Percentiles rank a stretch among this genome's conserved stretches.
These are phyloP conservation scores for Acorus calamus DNA, from an alignment of 106 monocot genomes.

Conservation along the genomic window DNA sequence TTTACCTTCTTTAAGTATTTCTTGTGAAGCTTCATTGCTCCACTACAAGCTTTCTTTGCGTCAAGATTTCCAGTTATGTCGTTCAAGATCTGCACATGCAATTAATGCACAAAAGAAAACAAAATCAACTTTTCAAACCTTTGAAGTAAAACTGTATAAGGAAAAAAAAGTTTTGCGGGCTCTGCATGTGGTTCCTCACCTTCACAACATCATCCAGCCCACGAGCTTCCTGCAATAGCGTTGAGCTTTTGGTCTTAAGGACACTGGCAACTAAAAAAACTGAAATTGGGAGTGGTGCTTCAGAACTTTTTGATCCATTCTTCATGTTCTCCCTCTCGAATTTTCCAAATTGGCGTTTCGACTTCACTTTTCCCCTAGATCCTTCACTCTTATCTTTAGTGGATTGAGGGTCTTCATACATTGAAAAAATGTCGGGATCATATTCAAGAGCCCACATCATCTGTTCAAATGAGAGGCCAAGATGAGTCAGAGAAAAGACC, in stretches of 20 bases:
- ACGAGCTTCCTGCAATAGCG: slow-evolving; percentile 69
- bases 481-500: neutral
- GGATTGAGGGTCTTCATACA: slow-evolving; percentile 54
- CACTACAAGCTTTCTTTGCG: slow-evolving; percentile 29
- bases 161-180: neutral
- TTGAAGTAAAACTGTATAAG: neutral
- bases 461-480: slow-evolving; percentile 25
- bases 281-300: slow-evolving; percentile 74
- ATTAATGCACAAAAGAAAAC: neutral
- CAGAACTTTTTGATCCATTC: slow-evolving; percentile 34
- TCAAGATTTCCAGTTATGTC: slow-evolving; percentile 36
- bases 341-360: slow-evolving; percentile 72
- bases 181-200: slow-evolving; percentile 23
- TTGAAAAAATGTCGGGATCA: slow-evolving; percentile 54
- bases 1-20: slow-evolving; percentile 37
- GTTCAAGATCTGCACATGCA: slow-evolving; percentile 28
- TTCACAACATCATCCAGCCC: slow-evolving; percentile 90
- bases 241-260: slow-evolving; percentile 69
- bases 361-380: slow-evolving; percentile 61
- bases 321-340: slow-evolving; percentile 70
- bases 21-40: slow-evolving; percentile 35
- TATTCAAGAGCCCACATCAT: slow-evolving; percentile 99
- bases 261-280: slow-evolving; percentile 95
- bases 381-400: slow-evolving; percentile 33
- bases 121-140: too few relatives aligned